Percentiles rank a stretch among this genome's conserved stretches.
These are phyloP conservation scores for Inosperma sp. DNA, from an alignment of 768 basidiomycete genomes.

Conservation along the genomic window DNA sequence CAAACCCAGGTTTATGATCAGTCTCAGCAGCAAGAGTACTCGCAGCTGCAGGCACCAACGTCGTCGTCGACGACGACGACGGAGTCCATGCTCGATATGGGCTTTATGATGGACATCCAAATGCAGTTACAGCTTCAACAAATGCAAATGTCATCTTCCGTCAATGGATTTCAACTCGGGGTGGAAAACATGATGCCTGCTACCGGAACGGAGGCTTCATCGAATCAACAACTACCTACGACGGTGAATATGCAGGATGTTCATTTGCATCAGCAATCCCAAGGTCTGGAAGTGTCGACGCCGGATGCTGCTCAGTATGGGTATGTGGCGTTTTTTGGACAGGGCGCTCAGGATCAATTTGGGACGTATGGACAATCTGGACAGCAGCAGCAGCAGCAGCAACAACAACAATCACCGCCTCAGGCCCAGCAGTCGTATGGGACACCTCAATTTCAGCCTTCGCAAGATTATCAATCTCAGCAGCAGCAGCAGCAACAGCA, in stretches of 20 bases:
- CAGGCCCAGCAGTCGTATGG: background rate
- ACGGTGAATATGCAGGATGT: conserved; percentile 11
- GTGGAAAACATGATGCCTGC: background rate
- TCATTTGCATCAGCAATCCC: background rate
- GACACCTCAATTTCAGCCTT: background rate
- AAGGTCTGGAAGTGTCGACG: background rate
- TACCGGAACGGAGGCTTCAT: background rate
- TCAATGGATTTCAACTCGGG: background rate
- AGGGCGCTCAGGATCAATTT: background rate
- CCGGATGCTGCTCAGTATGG: background rate
- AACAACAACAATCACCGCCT: background rate
- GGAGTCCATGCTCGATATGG: background rate
- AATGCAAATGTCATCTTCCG: background rate
- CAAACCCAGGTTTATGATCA: background rate
- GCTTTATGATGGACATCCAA: conserved; percentile 4
- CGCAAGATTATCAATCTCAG: background rate
- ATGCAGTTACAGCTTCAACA: conserved; percentile 9
- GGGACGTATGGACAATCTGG: background rate
- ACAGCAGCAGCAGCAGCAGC: background rate
- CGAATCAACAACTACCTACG: background rate
- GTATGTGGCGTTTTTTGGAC: no score
- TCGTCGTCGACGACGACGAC: background rate
- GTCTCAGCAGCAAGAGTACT: background rate
- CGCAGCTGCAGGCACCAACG: background rate
- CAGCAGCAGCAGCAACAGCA: background rate